Evolutionary conservation across 192 early-diverging fungal genomes (phyloP).

Genomic region (Coemansia sp.): DNA sequence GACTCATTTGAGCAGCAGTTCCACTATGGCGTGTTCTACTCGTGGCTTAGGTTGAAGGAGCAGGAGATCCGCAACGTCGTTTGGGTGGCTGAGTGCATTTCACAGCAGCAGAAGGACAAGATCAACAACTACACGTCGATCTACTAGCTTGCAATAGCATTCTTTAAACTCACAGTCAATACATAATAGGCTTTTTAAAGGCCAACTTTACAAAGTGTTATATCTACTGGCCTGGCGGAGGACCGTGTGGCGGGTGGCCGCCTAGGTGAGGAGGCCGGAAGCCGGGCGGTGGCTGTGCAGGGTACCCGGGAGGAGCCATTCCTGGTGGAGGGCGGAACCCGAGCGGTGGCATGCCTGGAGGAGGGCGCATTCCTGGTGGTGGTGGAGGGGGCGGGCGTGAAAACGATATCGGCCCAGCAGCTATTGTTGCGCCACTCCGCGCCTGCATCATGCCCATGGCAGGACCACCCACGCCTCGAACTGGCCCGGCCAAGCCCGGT

Average conservation of each 20-base stretch:
- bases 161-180: not conserved
- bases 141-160: conserved; percentile 59
- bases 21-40: conserved; percentile 94
- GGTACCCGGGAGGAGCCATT: conserved; percentile 56
- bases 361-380: conserved; percentile 58
- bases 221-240: conserved; percentile 16
- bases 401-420: conserved; percentile 69
- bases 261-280: conserved; percentile 49
- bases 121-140: conserved; percentile 94
- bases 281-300: conserved; percentile 55
- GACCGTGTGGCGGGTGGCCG: conserved; percentile 34
- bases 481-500: conserved; percentile 80
- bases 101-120: conserved; percentile 95
- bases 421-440: conserved; percentile 62
- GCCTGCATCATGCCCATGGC: conserved; percentile 89
- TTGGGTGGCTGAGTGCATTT: conserved; percentile 99
- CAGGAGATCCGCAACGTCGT: conserved; percentile 99
- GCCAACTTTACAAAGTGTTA: not conserved
- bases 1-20: conserved; percentile 95
- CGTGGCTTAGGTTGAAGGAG: conserved; percentile 95
- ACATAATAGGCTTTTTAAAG: not conserved
- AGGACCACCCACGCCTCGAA: conserved; percentile 96
- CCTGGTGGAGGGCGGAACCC: conserved; percentile 65
- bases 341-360: conserved; percentile 63
- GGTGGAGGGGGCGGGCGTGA: conserved; percentile 71